A percentile compares a stretch with the other conserved stretches of the same genome.
phyloP scores from a whole-genome alignment of 805 yeast genomes.

The Lipomyces orientalis region DNA sequence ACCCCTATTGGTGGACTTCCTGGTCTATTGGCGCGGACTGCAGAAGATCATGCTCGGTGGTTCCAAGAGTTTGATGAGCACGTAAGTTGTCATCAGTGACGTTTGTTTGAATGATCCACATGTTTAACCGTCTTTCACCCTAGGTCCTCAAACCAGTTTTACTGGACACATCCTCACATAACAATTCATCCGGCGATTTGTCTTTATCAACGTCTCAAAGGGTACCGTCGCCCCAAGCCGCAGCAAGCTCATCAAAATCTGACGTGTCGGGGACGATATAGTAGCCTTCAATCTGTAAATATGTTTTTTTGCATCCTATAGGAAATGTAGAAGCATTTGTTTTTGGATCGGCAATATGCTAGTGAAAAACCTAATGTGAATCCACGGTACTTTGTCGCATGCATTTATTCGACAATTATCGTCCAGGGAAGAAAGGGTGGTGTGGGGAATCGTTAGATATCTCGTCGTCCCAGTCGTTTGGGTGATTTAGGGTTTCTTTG shows the following conservation, averaged over 20 bases:
- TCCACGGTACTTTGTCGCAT: neutral
- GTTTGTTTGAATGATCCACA: constrained; percentile 44
- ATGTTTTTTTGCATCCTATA: neutral
- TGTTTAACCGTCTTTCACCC: neutral
- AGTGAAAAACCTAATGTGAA: neutral
- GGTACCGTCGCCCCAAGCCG: neutral
- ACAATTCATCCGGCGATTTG: neutral
- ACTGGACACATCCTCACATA: constrained; percentile 18
- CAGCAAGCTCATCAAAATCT: neutral
- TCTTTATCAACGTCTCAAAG: neutral
- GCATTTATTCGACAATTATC: too few relatives aligned
- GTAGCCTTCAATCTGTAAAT: neutral
- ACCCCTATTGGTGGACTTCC: constrained; percentile 24
- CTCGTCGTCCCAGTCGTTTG: neutral
- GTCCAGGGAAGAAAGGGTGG: too few relatives aligned
- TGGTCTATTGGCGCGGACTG: constrained; percentile 27
- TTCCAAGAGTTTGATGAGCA: constrained; percentile 92
- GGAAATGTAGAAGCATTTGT: neutral
- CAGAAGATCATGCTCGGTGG: constrained; percentile 87
- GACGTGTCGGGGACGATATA: neutral
- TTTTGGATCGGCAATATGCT: neutral
- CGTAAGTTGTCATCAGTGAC: constrained; percentile 85
- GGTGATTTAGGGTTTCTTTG: too few relatives aligned
- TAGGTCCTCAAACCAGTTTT: constrained; percentile 35
- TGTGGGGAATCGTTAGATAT: too few relatives aligned